Conservation (phyloP, 2,329 filamentous ascomycete species). For the Nannizziopsis barbatae region DNA sequence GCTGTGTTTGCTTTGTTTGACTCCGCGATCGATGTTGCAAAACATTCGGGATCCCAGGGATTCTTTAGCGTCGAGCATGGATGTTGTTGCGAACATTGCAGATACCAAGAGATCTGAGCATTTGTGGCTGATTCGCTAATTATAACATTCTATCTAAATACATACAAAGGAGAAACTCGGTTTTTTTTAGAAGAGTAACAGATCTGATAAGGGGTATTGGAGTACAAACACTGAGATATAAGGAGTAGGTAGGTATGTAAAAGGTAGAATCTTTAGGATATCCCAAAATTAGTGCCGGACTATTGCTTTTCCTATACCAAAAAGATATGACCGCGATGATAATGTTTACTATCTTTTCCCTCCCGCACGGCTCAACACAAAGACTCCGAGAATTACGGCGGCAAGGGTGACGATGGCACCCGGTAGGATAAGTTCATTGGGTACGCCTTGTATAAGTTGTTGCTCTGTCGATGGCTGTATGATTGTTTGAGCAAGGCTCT, state of each 20-base stretch:
- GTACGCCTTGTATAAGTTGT: slow-evolving; percentile 78
- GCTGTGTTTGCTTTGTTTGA: slow-evolving; percentile 5
- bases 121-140: too few relatives aligned
- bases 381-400: slow-evolving; percentile 86
- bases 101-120: too few relatives aligned
- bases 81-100: too few relatives aligned
- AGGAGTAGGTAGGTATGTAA: not conserved
- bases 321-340: not conserved
- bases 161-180: too few relatives aligned
- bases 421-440: slow-evolving; percentile 85
- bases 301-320: too few relatives aligned
- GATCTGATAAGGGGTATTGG: not conserved
- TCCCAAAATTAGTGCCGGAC: not conserved
- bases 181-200: too few relatives aligned
- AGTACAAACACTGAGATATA: slow-evolving; percentile 3
- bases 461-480: slow-evolving; percentile 49
- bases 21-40: not conserved
- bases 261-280: not conserved
- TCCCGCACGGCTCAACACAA: slow-evolving; percentile 60
- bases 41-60: too few relatives aligned
- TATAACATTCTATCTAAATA: too few relatives aligned
- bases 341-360: slow-evolving; percentile 1
- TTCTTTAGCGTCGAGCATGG: too few relatives aligned
- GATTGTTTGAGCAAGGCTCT: slow-evolving; percentile 33
- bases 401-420: slow-evolving; percentile 93